Evolutionary conservation across 1,284 basidiomycete species (phyloP), one percentile per base, ranked within the genome.

Genomic region (Xerocomus nothofagi): DNA sequence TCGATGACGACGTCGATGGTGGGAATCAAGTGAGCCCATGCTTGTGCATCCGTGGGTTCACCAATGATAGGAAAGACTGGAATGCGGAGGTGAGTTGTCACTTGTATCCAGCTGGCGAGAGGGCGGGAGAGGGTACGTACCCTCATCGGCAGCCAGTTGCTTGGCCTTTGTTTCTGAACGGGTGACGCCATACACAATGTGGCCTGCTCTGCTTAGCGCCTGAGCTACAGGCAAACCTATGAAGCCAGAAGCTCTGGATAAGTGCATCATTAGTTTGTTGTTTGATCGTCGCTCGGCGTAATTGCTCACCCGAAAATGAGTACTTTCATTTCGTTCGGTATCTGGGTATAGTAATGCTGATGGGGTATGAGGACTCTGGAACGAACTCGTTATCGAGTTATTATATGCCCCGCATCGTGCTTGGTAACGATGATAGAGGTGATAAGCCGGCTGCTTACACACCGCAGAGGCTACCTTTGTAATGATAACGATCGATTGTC

Each of bases 31-130:
- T 69, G 51, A 11, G 67, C 61, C 73, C 76, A 81, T 5, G 56
- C 52, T 27, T 68, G 65, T 4, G 70, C 61, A 18, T 72, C 61
- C 12, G 32, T 48, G 32, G 60, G 55, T 23, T 78, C 73, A 14
- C 71, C 71, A 7, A 81, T 60, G 48, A 80, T 47, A 0, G 80
- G 78, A 23, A 76, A 73, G 52, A 83, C 75, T 77, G 17, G 3
- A 12, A 6, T 21, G 20, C 9, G 26, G 2, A n/a, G 18, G 32
- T n/a, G 12, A 32, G 18, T 20, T 7, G 20, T 49, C 15, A 26
- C 18, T 11, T 34, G 15, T 1, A 2, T 24, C 18, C 30, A 4
- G n/a, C 15, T 6, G 12, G 3, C 17, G 9, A 11, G 12, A 3
- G 4, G 30, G 15, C 14, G 2, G 6, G 7, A 20, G n/a, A n/a